Evolutionary conservation across 2,329 filamentous ascomycete genomes (phyloP).

Genomic region (Erysiphe neolycopersici): DNA sequence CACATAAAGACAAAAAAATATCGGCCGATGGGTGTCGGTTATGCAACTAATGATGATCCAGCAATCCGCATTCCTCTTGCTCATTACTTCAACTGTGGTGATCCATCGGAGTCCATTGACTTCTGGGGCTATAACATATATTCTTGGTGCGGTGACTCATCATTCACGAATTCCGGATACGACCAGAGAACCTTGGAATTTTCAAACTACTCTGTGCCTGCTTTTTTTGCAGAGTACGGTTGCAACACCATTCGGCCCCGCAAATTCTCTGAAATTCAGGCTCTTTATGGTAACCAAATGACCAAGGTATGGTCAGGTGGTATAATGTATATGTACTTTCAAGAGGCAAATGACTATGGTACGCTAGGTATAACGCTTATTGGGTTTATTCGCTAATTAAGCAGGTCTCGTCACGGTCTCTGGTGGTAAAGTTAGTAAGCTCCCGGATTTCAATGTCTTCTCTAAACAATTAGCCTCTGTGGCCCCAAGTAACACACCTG

Average conservation of each 20-base stretch:
- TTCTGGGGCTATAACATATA: slow-evolving; percentile 99
- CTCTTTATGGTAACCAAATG: slow-evolving; percentile 63
- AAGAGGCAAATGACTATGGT: slow-evolving; percentile 77
- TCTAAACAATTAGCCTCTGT: slow-evolving; percentile 41
- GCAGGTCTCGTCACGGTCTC: slow-evolving; percentile 38
- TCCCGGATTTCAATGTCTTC: slow-evolving; percentile 50
- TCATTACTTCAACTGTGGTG: slow-evolving; percentile 84
- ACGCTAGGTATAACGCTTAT: slow-evolving; percentile 8
- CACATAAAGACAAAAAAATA: slow-evolving; percentile 1
- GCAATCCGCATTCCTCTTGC: slow-evolving; percentile 59
- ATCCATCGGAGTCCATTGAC: slow-evolving; percentile 43
- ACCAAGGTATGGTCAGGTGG: slow-evolving; percentile 71
- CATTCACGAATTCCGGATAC: slow-evolving; percentile 53
- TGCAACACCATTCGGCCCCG: slow-evolving; percentile 53
- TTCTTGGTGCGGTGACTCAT: slow-evolving; percentile 85
- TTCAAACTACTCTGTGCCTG: slow-evolving; percentile 64
- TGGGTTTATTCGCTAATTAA: slow-evolving; percentile 7
- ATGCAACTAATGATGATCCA: slow-evolving; percentile 23
- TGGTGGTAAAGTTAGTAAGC: slow-evolving; percentile 32
- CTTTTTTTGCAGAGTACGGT: slow-evolving; percentile 97
- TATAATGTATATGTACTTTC: slow-evolving; percentile 97
- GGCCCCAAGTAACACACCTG: slow-evolving; percentile 36
- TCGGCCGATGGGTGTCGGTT: slow-evolving; percentile 1
- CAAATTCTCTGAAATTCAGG: slow-evolving; percentile 60
- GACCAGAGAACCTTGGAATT: slow-evolving; percentile 66